Conservation (phyloP, 768 basidiomycete genomes). For the Rhizopogon vesiculosus region DNA sequence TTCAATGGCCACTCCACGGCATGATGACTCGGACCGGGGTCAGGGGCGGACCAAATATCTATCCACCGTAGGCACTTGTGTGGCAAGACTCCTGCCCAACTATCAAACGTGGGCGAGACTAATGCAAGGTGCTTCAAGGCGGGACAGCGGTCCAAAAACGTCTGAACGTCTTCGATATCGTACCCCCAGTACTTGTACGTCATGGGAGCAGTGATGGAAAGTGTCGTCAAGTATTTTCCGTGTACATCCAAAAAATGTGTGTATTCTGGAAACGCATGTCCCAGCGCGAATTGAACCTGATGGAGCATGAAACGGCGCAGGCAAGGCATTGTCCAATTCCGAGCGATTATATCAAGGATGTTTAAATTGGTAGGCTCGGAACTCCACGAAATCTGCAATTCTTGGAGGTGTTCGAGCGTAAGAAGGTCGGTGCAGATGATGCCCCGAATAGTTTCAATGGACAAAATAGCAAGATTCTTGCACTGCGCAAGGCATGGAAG, state of each 20-base stretch:
- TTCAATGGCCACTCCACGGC: background rate
- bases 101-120: background rate
- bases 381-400: background rate
- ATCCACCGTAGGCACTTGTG: background rate
- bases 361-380: background rate
- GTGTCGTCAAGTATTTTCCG: background rate
- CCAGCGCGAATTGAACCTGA: background rate
- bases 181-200: too few species aligned
- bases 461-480: background rate
- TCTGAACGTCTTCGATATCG: background rate
- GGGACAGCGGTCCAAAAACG: background rate
- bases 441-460: background rate
- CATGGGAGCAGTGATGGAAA: background rate
- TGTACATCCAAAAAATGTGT: background rate
- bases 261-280: background rate
- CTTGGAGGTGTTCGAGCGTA: background rate
- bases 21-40: background rate
- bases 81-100: background rate
- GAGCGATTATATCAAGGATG: background rate
- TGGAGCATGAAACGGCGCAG: background rate
- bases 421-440: background rate
- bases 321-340: background rate
- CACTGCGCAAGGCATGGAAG: background rate
- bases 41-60: slow-evolving; percentile 1
- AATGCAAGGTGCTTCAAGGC: slow-evolving; percentile 1